Evolutionary conservation across 257 asterid genomes (phyloP), one percentile per base, ranked within the genome.

Genomic region (Gentiana straminea): DNA sequence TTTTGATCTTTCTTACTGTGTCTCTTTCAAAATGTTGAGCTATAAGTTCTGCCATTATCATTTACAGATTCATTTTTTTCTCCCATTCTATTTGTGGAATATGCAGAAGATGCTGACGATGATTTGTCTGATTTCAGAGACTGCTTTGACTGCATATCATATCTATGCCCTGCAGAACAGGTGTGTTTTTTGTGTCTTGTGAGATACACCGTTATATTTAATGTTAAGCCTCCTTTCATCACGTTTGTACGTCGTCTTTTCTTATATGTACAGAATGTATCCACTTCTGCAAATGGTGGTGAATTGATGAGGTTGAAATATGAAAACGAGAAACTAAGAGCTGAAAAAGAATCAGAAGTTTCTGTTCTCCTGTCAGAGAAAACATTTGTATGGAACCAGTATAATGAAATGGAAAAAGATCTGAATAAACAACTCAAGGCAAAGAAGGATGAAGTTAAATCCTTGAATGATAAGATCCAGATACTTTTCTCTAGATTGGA

Each of bases 311-410:
- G 68, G 79, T 74, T 79, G 63, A 71, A 74, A 67, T 63, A 57
- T 69, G 96, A 80, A 77, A 55, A 79, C 34, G 81, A 71, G 74
- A 71, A 64, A 68, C 73, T 61, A 58, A 66, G 63, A 12, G 51
- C 58, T 45, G 84, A 84, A 58, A 83, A 81, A 52, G 60, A 55
- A 37, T 41, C 73, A 0, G 96, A 84, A 74, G 64, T 82, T 35
- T 68, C 80, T 49, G 75, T 79, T 64, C 79, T 87, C 55, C 54
- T 79, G 71, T 67, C 79, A 49, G 96, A 87, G 79, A 87, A 85
- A 64, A 71, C 62, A 2, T 91, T 87, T 54, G 64, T 80, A 34
- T 87, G 96, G 96, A 83, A 91, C 74, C 97, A 87, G 72, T 81
- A 60, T 35, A 73, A 66, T 24, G 60, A 53, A 58, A 63, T 83